Conservation (phyloP, 139 green algal species). For the Pseudopediastrum boryanum region DNA sequence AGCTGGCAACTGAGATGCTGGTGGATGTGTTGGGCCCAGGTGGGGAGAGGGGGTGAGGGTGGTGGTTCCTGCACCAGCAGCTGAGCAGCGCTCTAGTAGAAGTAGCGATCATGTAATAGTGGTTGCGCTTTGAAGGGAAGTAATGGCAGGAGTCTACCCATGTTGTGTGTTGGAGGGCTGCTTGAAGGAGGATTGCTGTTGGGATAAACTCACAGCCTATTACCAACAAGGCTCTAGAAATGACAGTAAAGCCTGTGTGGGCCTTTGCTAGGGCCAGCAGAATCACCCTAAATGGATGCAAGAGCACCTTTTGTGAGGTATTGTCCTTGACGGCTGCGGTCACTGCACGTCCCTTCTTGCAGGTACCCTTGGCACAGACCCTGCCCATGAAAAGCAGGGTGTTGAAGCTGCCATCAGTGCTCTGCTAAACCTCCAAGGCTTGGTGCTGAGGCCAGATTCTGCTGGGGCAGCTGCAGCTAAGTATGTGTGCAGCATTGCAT, state of each 20-base stretch:
- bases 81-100: too few relatives aligned
- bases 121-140: too few relatives aligned
- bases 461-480: constrained; percentile 25
- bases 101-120: too few relatives aligned
- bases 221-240: too few relatives aligned
- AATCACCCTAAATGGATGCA: neutral
- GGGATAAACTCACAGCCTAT: too few relatives aligned
- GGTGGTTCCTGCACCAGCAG: too few relatives aligned
- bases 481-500: constrained; percentile 10
- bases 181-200: too few relatives aligned
- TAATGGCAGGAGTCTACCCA: too few relatives aligned
- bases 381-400: constrained; percentile 41
- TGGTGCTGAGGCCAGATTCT: constrained; percentile 25
- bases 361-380: constrained; percentile 15
- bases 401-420: constrained; percentile 20
- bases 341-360: neutral
- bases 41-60: too few relatives aligned
- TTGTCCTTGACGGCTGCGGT: neutral
- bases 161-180: too few relatives aligned
- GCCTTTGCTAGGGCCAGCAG: neutral
- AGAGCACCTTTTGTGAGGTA: neutral
- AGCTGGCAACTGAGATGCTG: constrained; percentile 41
- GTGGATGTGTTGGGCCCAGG: constrained; percentile 49
- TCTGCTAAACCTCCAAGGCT: constrained; percentile 32
- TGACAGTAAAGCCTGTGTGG: constrained; percentile 6